Conservation (phyloP, 1,284 basidiomycete species). For the Ceratobasidium sp. region DNA sequence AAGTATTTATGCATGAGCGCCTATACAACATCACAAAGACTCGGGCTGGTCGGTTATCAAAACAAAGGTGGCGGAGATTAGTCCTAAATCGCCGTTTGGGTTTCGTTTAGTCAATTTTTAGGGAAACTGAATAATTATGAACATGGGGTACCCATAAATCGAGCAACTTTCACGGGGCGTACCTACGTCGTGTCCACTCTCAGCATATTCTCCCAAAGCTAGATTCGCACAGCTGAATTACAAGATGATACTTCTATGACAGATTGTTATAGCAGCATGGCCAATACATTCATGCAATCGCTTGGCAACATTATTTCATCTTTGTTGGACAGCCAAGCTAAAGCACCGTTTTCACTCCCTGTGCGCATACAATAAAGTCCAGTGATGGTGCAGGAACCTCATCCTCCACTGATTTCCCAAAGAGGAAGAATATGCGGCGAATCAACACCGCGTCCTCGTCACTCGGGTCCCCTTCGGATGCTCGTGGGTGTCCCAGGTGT, state of each 20-base stretch:
- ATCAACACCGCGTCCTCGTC: slow-evolving; percentile 58
- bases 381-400: slow-evolving; percentile 34
- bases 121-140: too few relatives aligned
- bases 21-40: not conserved
- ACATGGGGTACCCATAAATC: too few relatives aligned
- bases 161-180: too few relatives aligned
- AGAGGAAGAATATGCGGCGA: slow-evolving; percentile 56
- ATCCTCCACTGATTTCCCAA: slow-evolving; percentile 28
- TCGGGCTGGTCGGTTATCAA: not conserved
- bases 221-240: too few relatives aligned
- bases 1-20: not conserved
- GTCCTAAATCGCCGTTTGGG: too few relatives aligned
- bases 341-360: slow-evolving; percentile 12
- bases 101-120: too few relatives aligned
- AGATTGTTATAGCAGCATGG: too few relatives aligned
- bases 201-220: too few relatives aligned
- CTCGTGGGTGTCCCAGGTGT: slow-evolving; percentile 55
- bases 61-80: too few relatives aligned
- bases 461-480: slow-evolving; percentile 28
- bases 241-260: too few relatives aligned
- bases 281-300: too few relatives aligned
- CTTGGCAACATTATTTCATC: not conserved
- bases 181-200: too few relatives aligned
- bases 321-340: slow-evolving; percentile 1
- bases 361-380: slow-evolving; percentile 27